Base-by-base conservation (phyloP, 257 asterid species). In the Solanum tarijense region DNA sequence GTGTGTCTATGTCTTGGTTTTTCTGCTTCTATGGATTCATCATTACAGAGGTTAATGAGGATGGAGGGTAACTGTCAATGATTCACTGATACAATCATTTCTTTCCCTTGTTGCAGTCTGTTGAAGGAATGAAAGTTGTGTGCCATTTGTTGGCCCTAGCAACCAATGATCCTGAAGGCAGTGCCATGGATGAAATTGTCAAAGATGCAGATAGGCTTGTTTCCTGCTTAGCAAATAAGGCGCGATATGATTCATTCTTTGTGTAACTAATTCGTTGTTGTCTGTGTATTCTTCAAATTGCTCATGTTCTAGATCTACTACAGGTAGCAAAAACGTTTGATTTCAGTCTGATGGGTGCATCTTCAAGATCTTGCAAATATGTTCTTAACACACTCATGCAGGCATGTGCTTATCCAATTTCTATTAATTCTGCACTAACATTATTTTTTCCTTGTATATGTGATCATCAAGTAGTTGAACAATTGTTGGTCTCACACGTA, bases 321-420 rank as follows among this genome's bases (percentile, higher is more conserved):
- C 96, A 97, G 99, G 98, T 97, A 87, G 98, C 99, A 32, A 96
- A 94, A 90, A 95, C 99, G 86, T 97, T 97, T 87, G 98, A 97
- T 90, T 96, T 96, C 84, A 95, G 99, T 93, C 96, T 97, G 79
- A 88, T 90, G 72, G 99, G 99, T 43, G 98, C 98, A 88, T 96
- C 99, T 72, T 97, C 99, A 86, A 95, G 99, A 91, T 96, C 99
- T 72, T 97, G 99, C 93, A 97, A 97, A 97, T 97, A 97, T 90
- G 99, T 97, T 82, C 94, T 97, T 73, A 97, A 97, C 91, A 97
- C 99, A 74, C 96, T 97, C 89, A 97, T 97, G 99, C 99, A 96
- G 98, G 99, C 92, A 88, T 43, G 79, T 41, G 38, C 52, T 38
- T 76, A 46, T 72, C 18, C 35, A 20, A 76, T 38, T 81, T 81